These are phyloP conservation scores for Eucalyptus virginea DNA, from an alignment of 345 rosid species.

Conservation along the genomic window DNA sequence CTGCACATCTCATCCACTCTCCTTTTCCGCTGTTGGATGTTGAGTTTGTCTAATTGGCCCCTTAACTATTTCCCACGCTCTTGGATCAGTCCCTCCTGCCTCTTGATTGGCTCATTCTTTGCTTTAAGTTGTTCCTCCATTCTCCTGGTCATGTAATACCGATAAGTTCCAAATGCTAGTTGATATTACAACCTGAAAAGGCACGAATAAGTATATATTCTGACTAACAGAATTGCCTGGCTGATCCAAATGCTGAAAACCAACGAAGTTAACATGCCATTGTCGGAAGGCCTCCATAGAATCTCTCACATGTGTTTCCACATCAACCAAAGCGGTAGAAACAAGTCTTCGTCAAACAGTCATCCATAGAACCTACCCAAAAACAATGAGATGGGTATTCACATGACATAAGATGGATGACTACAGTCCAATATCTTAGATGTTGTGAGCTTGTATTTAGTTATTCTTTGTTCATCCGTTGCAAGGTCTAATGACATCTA, in stretches of 20 bases:
- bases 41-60: not conserved
- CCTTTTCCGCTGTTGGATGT: not conserved
- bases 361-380: not conserved
- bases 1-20: not conserved
- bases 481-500: not conserved
- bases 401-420: not conserved
- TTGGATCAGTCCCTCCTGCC: not conserved
- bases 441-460: not conserved
- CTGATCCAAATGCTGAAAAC: not conserved
- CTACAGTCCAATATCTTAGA: not conserved
- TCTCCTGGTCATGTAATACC: not conserved
- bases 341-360: not conserved
- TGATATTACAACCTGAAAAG: not conserved
- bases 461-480: not conserved
- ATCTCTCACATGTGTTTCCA: not conserved
- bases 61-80: not conserved
- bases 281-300: not conserved
- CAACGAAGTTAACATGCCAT: not conserved
- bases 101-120: not conserved
- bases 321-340: not conserved
- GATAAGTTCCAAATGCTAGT: not conserved
- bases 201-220: not conserved
- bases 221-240: not conserved
- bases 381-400: not conserved
- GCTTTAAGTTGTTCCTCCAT: not conserved